A percentile compares a stretch with the other conserved stretches of the same genome.
These are phyloP conservation scores for Nigrospora osmanthi DNA, from an alignment of 2,329 filamentous ascomycete genomes.

Conservation along the genomic window DNA sequence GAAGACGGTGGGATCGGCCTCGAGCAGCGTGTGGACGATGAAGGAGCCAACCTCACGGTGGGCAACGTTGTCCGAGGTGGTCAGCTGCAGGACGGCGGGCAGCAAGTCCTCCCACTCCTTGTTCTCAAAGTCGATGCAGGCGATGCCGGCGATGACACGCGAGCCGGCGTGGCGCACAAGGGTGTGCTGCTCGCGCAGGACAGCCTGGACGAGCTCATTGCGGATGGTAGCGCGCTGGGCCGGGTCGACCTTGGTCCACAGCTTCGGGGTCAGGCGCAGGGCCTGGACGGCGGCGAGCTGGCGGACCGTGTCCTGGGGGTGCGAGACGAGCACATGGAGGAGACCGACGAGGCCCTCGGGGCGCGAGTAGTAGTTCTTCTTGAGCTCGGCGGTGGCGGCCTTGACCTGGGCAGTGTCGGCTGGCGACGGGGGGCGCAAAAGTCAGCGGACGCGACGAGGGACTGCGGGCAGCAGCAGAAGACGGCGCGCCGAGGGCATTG, in stretches of 20 bases:
- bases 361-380: slow-evolving; percentile 87
- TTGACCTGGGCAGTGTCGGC: slow-evolving; percentile 87
- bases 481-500: background rate
- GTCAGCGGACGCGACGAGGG: background rate
- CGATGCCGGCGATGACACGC: slow-evolving; percentile 80
- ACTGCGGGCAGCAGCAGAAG: background rate
- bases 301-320: slow-evolving; percentile 64
- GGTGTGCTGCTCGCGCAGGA: slow-evolving; percentile 69
- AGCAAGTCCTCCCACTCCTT: slow-evolving; percentile 81
- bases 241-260: slow-evolving; percentile 69
- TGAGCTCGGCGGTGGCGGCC: slow-evolving; percentile 79
- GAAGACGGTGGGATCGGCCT: slow-evolving; percentile 80
- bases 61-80: slow-evolving; percentile 63
- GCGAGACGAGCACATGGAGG: slow-evolving; percentile 78
- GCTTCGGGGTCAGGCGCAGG: slow-evolving; percentile 71
- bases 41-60: slow-evolving; percentile 89
- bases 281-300: slow-evolving; percentile 91
- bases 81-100: slow-evolving; percentile 69
- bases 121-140: slow-evolving; percentile 77
- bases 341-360: slow-evolving; percentile 79
- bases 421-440: slow-evolving; percentile 24
- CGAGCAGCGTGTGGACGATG: slow-evolving; percentile 85
- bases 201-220: slow-evolving; percentile 74
- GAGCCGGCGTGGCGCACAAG: slow-evolving; percentile 80
- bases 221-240: slow-evolving; percentile 75